Base-by-base conservation (phyloP, 2,329 filamentous ascomycete species). In the Elsinoe fawcettii region DNA sequence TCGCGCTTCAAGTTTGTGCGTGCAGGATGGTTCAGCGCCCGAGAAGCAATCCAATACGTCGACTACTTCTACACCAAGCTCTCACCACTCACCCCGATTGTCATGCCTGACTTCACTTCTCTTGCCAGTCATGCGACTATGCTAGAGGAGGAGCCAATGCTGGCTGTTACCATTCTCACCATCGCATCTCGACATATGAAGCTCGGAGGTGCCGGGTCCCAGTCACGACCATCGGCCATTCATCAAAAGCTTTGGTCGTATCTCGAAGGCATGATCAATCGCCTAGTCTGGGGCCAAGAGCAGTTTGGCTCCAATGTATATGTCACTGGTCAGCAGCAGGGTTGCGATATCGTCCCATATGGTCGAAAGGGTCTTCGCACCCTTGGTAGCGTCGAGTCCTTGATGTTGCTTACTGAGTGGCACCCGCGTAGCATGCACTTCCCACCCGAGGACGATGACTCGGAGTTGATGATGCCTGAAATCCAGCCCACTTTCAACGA, bases 201-300 rank as follows among this genome's bases (percentile, higher is more conserved):
- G 59, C 84, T 96, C 49, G 80, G 84, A 18, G 89, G 90, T 1
- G 85, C 91, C 0, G 90, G 90, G 2, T 87, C 88, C 0, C 80
- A 85, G 60, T 95, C 89, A 49, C 84, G 93, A 53, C 89, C 90
- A 0, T 89, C 93, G 65, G 87, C 90, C 49, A 95, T 99, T 56
- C 93, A 97, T 63, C 90, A 96, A 66, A 90, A 95, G 70, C 80
- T 97, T 4, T 99, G 93, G 93, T 88, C 85, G 27, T 95, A 96
- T 67, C 80, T 97, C 27, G 86, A 91, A 54, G 88, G 90, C 59
- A 96, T 97, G 88, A 93, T 97, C 63, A 90, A 96, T 71, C 84
- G 92, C 32, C 87, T 95, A 63, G 84, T 97, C 36, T 97, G 90
- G 87, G 93, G 91, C 7, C 92, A 96, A 68, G 92, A 97, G 70